Base-by-base conservation (phyloP, 257 asterid genomes). In the Salvia hispanica region DNA sequence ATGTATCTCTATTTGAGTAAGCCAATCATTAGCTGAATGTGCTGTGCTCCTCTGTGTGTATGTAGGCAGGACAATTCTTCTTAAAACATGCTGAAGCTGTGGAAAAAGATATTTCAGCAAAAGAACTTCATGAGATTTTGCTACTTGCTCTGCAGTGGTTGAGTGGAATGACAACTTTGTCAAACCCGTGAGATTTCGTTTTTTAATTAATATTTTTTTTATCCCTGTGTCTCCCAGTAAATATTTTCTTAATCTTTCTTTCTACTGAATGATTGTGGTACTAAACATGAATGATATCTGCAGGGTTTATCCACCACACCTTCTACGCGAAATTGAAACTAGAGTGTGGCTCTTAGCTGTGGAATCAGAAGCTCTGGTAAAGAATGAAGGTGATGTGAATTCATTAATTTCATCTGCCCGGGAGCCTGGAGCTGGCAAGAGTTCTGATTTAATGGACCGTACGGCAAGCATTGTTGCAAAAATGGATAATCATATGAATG, bases 301-400 rank as follows among this genome's bases (percentile, higher is more conserved):
- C 87, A 94, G 99, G 78, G 85, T 85, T 74, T 94, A 86, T 77
- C 95, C 99, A 1, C 75, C 91, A 72, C 88, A 86, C 78, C 95
- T 88, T 79, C 88, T 94, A 62, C 91, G 96, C 7, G 99, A 94
- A 82, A 88, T 94, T 57, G 99, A 94, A 84, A 94, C 97, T 50
- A 84, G 93, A 80, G 97, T 91, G 69, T 94, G 99, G 99, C 92
- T 94, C 76, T 81, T 94, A 82, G 99, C 96, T 58, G 97, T 94
- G 62, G 99, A 94, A 74, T 87, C 96, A 6, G 99, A 94, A 78
- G 82, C 92, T 72, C 99, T 84, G 78, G 85, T 79, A 74, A 94
- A 90, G 84, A 83, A 81, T 34, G 99, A 86, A 57, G 85, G 88
- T 77, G 99, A 87, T 72, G 68, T 18, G 21, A 18, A 74, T 61